Conservation (phyloP, 139 green algal genomes). For the Closterium sp. region DNA sequence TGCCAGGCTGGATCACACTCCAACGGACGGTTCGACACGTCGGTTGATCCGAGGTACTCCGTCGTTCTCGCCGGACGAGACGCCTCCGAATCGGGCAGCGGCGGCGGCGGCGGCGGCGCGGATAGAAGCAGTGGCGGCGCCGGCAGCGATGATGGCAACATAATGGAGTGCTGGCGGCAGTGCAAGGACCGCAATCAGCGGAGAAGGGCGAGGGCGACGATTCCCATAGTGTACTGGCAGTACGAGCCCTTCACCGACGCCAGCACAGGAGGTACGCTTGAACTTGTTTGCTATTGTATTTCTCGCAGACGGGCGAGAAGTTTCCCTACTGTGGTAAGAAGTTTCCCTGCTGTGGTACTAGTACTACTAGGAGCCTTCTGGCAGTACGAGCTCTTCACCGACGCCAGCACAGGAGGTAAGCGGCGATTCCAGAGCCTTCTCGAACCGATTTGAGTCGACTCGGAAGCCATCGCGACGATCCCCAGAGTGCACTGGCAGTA, state of each 20-base stretch:
- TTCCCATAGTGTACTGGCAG: neutral
- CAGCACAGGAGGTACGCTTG: neutral
- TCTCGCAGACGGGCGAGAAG: no score
- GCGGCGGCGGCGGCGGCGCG: no score
- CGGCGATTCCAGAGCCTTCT: no score
- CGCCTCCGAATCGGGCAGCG: neutral
- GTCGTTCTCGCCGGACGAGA: neutral
- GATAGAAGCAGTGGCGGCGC: neutral
- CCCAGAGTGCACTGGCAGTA: no score
- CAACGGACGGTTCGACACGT: neutral
- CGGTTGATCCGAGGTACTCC: neutral
- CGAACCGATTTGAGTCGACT: no score
- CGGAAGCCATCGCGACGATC: no score
- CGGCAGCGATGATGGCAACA: neutral
- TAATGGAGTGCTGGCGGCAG: neutral
- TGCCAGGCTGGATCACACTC: neutral
- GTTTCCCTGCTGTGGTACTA: no score
- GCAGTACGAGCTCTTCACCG: no score
- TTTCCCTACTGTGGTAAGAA: no score
- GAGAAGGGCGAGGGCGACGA: neutral
- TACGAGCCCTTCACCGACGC: neutral
- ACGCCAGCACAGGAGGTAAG: no score
- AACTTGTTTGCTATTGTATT: no score
- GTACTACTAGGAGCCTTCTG: no score
- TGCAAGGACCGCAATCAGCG: neutral